Evolutionary conservation across 192 early-diverging fungal species (phyloP).

Genomic region (Coemansia reversa): DNA sequence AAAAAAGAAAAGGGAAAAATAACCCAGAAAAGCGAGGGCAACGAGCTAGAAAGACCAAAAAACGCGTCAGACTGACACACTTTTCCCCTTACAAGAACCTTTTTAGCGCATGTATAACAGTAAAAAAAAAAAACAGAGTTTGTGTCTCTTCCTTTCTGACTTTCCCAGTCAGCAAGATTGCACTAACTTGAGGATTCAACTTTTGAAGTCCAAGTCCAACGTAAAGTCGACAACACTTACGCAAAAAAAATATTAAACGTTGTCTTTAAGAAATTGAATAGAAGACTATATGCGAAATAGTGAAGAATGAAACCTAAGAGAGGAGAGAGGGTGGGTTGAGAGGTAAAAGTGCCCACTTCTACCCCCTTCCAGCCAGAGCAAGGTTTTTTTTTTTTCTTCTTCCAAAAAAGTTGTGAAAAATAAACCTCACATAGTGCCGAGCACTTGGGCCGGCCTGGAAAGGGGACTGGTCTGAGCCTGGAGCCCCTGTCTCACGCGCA

Average conservation of each 20-base stretch:
- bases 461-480: slow-evolving; percentile 4
- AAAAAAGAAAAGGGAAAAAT: slow-evolving; percentile 5
- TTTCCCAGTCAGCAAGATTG: neutral
- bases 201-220: neutral
- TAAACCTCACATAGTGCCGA: neutral
- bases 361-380: neutral
- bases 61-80: slow-evolving; percentile 5
- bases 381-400: neutral
- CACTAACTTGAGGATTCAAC: neutral
- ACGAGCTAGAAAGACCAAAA: slow-evolving; percentile 5
- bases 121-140: neutral
- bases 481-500: slow-evolving; percentile 9
- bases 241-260: neutral
- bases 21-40: slow-evolving; percentile 4
- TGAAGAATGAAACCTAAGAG: neutral
- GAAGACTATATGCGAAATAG: neutral
- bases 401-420: neutral
- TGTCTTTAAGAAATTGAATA: neutral
- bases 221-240: neutral
- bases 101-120: neutral
- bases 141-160: too few relatives aligned
- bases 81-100: neutral
- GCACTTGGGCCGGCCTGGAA: too few relatives aligned
- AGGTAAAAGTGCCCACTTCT: neutral
- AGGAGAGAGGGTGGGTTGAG: neutral